Conservation (phyloP, 257 asterid genomes). For the Solanum habrochaites region DNA sequence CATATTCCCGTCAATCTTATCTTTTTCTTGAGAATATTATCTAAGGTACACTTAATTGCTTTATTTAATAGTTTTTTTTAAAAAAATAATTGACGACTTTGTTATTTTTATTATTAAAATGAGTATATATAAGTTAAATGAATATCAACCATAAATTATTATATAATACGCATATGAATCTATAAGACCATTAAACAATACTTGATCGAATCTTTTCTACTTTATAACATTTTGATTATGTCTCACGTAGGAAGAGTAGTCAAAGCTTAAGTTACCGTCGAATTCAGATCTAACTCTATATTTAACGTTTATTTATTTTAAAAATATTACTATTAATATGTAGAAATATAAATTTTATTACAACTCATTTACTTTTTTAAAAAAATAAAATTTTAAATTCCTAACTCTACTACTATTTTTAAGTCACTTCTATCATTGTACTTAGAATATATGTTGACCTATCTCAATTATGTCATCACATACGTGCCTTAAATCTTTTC, state of each 20-base stretch:
- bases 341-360: neutral
- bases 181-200: too few species aligned
- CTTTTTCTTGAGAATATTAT: too few species aligned
- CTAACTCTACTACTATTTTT: too few species aligned
- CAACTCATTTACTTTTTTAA: rapidly evolving
- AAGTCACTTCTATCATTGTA: neutral
- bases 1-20: too few species aligned
- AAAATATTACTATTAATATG: neutral
- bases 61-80: too few species aligned
- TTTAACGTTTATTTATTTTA: neutral
- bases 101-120: too few species aligned
- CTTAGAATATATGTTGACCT: neutral
- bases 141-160: too few species aligned
- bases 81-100: too few species aligned
- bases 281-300: neutral
- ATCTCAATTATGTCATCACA: neutral
- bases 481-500: neutral
- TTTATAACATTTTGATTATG: neutral
- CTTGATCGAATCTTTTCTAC: neutral
- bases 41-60: too few species aligned
- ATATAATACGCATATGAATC: too few species aligned
- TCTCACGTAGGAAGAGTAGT: neutral
- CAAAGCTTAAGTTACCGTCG: neutral
- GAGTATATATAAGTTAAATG: too few species aligned
- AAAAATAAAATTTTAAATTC: too few species aligned